phyloP scores from a whole-genome alignment of 2,329 filamentous ascomycete genomes.

The Ampelomyces quisqualis region DNA sequence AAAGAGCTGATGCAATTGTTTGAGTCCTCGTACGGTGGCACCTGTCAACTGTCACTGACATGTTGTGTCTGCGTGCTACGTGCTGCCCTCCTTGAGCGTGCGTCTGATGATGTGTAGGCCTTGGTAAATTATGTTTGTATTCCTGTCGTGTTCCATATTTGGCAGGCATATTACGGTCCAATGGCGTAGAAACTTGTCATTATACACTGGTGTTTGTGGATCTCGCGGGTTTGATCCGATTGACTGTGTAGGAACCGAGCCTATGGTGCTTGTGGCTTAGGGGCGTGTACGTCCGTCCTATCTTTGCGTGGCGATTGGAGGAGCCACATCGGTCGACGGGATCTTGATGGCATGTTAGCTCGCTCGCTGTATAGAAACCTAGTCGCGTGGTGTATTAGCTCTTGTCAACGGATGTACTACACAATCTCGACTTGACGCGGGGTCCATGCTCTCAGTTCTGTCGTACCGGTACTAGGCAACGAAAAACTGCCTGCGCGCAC shows the following conservation, averaged over 20 bases:
- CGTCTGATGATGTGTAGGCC: not conserved
- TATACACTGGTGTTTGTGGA: too few relatives aligned
- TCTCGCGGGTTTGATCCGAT: too few relatives aligned
- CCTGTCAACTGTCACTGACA: constrained; percentile 30
- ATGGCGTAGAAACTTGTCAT: too few relatives aligned
- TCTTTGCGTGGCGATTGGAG: not conserved
- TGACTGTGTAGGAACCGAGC: too few relatives aligned
- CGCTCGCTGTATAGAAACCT: not conserved
- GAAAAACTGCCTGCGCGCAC: too few relatives aligned
- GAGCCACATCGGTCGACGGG: not conserved
- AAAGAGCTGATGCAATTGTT: too few relatives aligned
- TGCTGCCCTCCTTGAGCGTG: not conserved
- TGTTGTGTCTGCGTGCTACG: constrained; percentile 8
- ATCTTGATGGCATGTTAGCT: not conserved
- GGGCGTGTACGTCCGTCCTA: not conserved
- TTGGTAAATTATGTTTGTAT: not conserved
- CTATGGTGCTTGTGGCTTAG: too few relatives aligned
- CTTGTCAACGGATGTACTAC: not conserved
- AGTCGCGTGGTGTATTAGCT: not conserved
- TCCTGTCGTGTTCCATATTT: not conserved
- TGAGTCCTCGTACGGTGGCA: constrained; percentile 21
- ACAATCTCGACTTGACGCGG: not conserved
- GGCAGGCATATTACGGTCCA: too few relatives aligned
- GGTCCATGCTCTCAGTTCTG: not conserved
- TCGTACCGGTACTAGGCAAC: not conserved